Base-by-base conservation (phyloP, 441 rosid genomes). In the Daphne laureola region DNA sequence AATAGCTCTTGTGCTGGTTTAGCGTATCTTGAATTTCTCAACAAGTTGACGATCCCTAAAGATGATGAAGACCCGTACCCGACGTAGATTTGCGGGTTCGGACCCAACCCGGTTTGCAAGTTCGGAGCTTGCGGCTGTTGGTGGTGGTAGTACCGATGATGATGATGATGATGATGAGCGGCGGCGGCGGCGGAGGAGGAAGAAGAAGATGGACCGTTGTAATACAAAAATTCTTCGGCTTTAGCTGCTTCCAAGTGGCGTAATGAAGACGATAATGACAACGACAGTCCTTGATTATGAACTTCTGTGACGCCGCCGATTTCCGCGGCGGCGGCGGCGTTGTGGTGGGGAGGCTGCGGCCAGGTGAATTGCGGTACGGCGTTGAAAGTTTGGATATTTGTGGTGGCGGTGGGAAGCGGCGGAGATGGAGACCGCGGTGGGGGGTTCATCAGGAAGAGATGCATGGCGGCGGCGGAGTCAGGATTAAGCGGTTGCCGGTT, bases 281-380 rank as follows among this genome's bases (percentile, higher is more conserved):
- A 64, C 13, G 98, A 91, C 54, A 91, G 90, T n/a, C 93, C 96
- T 78, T 80, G n/a, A n/a, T n/a, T n/a, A n/a, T n/a, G 90, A 17
- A 86, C 86, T 70, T 83, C 94, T 35, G 72, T 86, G 50, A 75
- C 68, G 47, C 82, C 67, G 14, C 79, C 75, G 53, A 85, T 85
- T 62, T 83, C 90, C 38, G 53, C 70, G 49, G 65, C 35, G 48
- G 21, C 72, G 53, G 67, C 71, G 43, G 62, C 48, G 21, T 74
- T 79, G 36, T 73, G n/a, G n/a, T n/a, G n/a, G n/a, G n/a, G n/a
- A n/a, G n/a, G n/a, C 82, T 6, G 83, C 67, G 49, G 73, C 70
- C 96, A 89, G 16, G 86, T 75, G 71, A 86, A 60, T 52, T 83
- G 93, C 14, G 79, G 67, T 1, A 58, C 51, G n/a, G n/a, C n/a